Evolutionary conservation across 768 basidiomycete species (phyloP).

Genomic region (Tremella mesenterica): DNA sequence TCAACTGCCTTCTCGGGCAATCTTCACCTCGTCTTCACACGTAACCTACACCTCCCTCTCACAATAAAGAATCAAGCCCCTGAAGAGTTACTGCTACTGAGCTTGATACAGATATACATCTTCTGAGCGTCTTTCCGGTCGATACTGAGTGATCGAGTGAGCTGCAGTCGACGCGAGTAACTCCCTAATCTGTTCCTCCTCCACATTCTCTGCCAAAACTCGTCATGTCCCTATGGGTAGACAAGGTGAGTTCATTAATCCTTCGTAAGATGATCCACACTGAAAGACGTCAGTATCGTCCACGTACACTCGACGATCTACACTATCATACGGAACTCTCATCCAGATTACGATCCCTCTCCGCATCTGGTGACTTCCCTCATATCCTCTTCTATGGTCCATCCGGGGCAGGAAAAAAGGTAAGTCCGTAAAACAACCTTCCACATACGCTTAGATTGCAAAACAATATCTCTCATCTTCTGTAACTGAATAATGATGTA

Average conservation of each 20-base stretch:
- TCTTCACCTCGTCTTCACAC: too few relatives aligned
- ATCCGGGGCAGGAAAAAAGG: slow-evolving; percentile 91
- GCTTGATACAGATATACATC: too few relatives aligned
- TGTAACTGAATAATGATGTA: neutral
- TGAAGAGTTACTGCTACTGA: too few relatives aligned
- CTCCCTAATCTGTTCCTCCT: too few relatives aligned
- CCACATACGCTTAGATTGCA: too few relatives aligned
- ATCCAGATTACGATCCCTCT: slow-evolving; percentile 66
- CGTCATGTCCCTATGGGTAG: slow-evolving; percentile 52
- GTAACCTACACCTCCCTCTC: too few relatives aligned
- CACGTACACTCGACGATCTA: slow-evolving; percentile 69
- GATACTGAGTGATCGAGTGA: too few relatives aligned
- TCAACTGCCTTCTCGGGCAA: too few relatives aligned
- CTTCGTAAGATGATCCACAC: neutral
- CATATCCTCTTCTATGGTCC: slow-evolving; percentile 97
- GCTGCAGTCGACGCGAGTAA: too few relatives aligned
- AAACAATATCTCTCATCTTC: too few relatives aligned
- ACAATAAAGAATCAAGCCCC: too few relatives aligned
- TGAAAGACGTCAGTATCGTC: slow-evolving; percentile 58
- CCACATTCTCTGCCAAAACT: neutral
- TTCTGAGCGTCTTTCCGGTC: too few relatives aligned
- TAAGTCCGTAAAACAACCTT: slow-evolving; percentile 8
- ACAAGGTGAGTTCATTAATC: slow-evolving; percentile 47
- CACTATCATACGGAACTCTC: slow-evolving; percentile 82
- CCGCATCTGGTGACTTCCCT: slow-evolving; percentile 86